Percentiles rank a stretch among this genome's conserved stretches.
These are phyloP conservation scores for Turritis glabra DNA, from an alignment of 345 rosid species.

Conservation along the genomic window DNA sequence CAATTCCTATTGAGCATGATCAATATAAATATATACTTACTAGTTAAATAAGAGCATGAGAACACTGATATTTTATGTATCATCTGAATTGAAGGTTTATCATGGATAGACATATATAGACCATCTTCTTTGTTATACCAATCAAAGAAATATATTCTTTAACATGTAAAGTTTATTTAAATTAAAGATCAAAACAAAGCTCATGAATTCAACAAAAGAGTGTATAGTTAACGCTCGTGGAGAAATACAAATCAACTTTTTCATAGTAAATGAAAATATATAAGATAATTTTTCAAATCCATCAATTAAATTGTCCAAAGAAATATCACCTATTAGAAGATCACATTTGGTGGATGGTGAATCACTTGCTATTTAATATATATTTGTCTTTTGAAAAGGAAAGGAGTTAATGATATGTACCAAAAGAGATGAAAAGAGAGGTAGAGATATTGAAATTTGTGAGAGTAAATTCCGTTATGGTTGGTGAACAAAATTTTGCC, in stretches of 20 bases:
- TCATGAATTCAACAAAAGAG: background rate
- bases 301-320: background rate
- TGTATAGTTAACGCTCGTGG: background rate
- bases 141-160: background rate
- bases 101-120: background rate
- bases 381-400: slow-evolving; percentile 31
- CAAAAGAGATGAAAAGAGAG: slow-evolving; percentile 36
- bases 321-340: slow-evolving; percentile 15
- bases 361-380: slow-evolving; percentile 26
- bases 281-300: background rate
- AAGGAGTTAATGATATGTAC: slow-evolving; percentile 36
- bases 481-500: slow-evolving; percentile 51
- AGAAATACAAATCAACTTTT: background rate
- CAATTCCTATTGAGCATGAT: background rate
- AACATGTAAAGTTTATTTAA: background rate
- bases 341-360: slow-evolving; percentile 34
- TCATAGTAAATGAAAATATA: background rate
- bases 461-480: slow-evolving; percentile 46
- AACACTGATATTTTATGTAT: background rate
- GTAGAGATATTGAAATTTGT: slow-evolving; percentile 31
- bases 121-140: slow-evolving; percentile 5
- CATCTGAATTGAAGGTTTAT: background rate
- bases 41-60: background rate
- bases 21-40: background rate
- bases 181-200: slow-evolving; percentile 5